Evolutionary conservation across 352 stramenopile species (phyloP).

Genomic region (Pythium brachiatum): DNA sequence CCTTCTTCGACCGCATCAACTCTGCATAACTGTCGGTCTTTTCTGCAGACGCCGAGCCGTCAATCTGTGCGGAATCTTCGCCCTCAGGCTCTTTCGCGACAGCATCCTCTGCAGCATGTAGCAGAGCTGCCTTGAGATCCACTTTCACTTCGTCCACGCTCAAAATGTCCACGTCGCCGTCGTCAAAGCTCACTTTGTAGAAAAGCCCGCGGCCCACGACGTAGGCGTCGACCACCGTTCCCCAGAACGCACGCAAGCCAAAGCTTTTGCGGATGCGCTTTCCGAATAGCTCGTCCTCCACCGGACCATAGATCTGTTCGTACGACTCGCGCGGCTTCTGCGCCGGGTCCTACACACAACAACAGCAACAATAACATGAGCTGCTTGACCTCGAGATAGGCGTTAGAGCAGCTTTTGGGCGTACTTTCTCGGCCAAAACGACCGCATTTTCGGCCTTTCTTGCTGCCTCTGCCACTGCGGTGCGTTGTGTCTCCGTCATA

Average conservation of each 20-base stretch:
- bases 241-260: constrained; percentile 64
- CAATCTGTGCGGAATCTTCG: neutral
- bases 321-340: constrained; percentile 1
- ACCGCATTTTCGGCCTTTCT: neutral
- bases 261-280: constrained; percentile 70
- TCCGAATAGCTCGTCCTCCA: constrained; percentile 23
- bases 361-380: constrained; percentile 16
- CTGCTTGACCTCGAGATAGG: neutral
- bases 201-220: constrained; percentile 46
- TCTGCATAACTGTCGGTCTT: constrained; percentile 9
- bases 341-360: neutral
- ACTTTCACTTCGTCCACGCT: constrained; percentile 45
- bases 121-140: constrained; percentile 28
- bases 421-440: neutral
- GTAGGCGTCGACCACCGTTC: constrained; percentile 56
- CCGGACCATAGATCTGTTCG: constrained; percentile 26
- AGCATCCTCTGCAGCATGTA: constrained; percentile 10
- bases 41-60: neutral
- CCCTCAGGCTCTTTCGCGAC: constrained; percentile 1
- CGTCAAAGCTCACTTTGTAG: constrained; percentile 83
- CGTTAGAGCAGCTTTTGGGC: neutral
- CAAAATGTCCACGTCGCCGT: constrained; percentile 78
- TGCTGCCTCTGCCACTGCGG: neutral
- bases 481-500: neutral
- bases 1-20: constrained; percentile 13